Percentiles rank a stretch among this genome's conserved stretches.
These are phyloP conservation scores for Penstemon newberryi DNA, from an alignment of 257 asterid genomes.

Conservation along the genomic window DNA sequence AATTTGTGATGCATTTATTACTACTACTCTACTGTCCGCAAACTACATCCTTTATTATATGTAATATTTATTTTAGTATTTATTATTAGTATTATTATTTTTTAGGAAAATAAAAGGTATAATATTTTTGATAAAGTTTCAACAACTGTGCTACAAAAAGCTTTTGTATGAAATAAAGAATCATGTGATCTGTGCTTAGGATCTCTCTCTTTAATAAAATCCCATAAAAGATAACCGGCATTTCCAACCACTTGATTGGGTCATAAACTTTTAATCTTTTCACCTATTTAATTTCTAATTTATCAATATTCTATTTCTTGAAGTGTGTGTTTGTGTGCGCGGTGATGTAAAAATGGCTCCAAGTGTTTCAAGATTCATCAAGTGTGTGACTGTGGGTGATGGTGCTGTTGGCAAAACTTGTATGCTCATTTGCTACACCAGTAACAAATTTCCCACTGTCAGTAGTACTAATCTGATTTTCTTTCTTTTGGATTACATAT, in stretches of 20 bases:
- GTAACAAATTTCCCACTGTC: slow-evolving; percentile 96
- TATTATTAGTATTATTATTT: too few species aligned
- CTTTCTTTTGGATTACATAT: neutral
- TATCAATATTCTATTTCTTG: slow-evolving; percentile 30
- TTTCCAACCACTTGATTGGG: slow-evolving; percentile 35
- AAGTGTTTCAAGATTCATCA: slow-evolving; percentile 88
- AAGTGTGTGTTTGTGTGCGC: neutral
- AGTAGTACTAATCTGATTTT: slow-evolving; percentile 26
- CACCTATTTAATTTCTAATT: slow-evolving; percentile 9
- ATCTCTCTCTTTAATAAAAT: slow-evolving; percentile 26
- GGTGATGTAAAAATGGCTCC: slow-evolving; percentile 63
- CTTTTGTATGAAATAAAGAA: slow-evolving; percentile 32
- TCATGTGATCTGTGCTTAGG: slow-evolving; percentile 55
- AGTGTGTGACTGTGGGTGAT: slow-evolving; percentile 98
- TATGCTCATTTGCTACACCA: slow-evolving; percentile 98
- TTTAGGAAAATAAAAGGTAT: too few species aligned
- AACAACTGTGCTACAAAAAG: neutral
- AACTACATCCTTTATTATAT: too few species aligned
- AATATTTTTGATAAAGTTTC: neutral
- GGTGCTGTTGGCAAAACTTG: slow-evolving; percentile 99
- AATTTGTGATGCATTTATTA: too few species aligned
- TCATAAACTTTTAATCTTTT: slow-evolving; percentile 25
- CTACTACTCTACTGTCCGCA: too few species aligned
- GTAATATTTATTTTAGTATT: too few species aligned
- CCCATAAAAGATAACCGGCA: slow-evolving; percentile 34